Base-by-base conservation (phyloP, 2,329 filamentous ascomycete species). In the Diaporthe ampelina region DNA sequence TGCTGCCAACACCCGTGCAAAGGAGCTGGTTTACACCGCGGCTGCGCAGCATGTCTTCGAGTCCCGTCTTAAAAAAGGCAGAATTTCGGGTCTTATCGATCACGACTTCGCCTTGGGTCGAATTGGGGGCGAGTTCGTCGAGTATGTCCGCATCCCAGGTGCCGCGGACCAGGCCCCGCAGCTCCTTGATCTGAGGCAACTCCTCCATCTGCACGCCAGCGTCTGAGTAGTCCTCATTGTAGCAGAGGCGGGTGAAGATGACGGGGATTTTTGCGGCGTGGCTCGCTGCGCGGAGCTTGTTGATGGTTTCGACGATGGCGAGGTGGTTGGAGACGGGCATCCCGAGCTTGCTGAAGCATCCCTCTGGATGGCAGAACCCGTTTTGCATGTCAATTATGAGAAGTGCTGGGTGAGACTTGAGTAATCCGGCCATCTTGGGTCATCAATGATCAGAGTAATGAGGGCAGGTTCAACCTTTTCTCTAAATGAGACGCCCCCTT, bases 271-370 rank as follows among this genome's bases (percentile, higher is more conserved):
- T 58, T 29, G 56, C 56, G 56, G 56, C 56, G 56, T 58, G 56
- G 56, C 56, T 58, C 2, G 56, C 56, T 21, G 56, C 56, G 32
- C 56, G 56, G 56, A 59, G 56, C 56, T 37, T 59, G 56, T 59
- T 59, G 56, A 59, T 59, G 32, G 56, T 40, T 59, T 5, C 21
- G 21, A 59, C 56, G 56, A 59, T 59, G 56, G 32, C 56, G 56
- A 59, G 56, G 32, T 59, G 56, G 56, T 59, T 59, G 56, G 56
- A 40, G 32, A 59, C 56, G 21, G 32, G 56, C 56, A 59, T 59
- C 21, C 32, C 32, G 56, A 59, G 56, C 56, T 59, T 59, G 56
- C 32, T 11, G 32, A 59, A 40, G 56, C 56, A 59, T 17, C 56
- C 32, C 32, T 40, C 56, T 37, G 19, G 56, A 21, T 59, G 56